phyloP scores from a whole-genome alignment of 2,329 filamentous ascomycete genomes.

The Gremmenia infestans region DNA sequence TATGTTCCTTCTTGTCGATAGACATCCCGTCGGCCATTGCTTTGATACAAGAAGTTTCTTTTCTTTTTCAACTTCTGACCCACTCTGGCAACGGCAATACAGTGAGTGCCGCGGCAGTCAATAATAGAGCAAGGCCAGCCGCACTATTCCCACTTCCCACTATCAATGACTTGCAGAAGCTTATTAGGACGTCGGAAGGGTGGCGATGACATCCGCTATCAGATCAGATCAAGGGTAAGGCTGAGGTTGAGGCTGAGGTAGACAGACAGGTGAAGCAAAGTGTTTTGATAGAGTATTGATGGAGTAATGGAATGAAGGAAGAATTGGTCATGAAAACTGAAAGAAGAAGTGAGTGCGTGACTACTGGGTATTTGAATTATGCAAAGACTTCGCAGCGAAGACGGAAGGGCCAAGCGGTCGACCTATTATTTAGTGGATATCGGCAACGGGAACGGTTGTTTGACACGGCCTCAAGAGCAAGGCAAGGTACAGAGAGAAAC shows the following conservation, averaged over 20 bases:
- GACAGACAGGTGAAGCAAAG: conserved; percentile 11
- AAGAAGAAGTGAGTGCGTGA: conserved; percentile 17
- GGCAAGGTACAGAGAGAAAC: neutral
- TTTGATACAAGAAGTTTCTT: conserved; percentile 6
- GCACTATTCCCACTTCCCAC: neutral
- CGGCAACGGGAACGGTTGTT: neutral
- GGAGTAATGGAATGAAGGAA: conserved; percentile 23
- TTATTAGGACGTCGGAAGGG: conserved; percentile 15
- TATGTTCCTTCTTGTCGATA: conserved; percentile 54
- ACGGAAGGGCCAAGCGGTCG: conserved; percentile 2
- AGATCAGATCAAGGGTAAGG: conserved; percentile 16
- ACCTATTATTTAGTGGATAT: neutral
- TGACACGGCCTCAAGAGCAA: too few species aligned
- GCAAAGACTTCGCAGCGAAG: conserved; percentile 16
- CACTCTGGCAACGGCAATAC: conserved; percentile 18
- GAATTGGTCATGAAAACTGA: conserved; percentile 18
- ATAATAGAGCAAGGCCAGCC: neutral
- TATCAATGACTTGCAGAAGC: conserved; percentile 29
- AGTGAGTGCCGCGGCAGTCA: conserved; percentile 10
- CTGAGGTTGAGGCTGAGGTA: conserved; percentile 18
- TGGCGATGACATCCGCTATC: conserved; percentile 23
- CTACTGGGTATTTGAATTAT: conserved; percentile 22
- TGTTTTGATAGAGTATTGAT: conserved; percentile 11
- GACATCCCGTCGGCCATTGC: conserved; percentile 63
- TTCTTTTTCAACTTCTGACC: conserved; percentile 15